Base-by-base conservation (phyloP, 164 flowering plant species). In the Berberis thunbergii region DNA sequence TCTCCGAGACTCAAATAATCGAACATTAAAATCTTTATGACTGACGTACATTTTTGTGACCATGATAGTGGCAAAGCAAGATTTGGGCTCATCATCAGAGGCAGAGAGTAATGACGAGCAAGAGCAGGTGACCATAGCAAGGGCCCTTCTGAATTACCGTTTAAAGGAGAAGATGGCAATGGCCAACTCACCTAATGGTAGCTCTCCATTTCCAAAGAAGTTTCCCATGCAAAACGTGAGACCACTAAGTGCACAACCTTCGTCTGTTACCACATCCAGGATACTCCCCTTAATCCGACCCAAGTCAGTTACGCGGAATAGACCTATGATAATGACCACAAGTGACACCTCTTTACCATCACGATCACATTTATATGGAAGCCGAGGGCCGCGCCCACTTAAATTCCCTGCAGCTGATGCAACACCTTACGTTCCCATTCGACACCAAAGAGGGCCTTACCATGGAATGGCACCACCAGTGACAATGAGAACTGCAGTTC, bases 91-190 rank as follows among this genome's bases (percentile, higher is more conserved):
- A 64, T 81, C 95, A 42, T 74, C 89, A 43, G 94, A 86, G 64
- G 69, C 76, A 11, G 88, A 84, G 71, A 82, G 75, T 77, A 85
- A 62, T 50, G 97, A 91, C 50, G 97, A 89, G 76, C 84, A 86
- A 60, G 99, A 91, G 66, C 97, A 94, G 75, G 79, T 89, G 55
- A 86, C 86, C 54, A 82, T 94, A 60, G 97, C 99, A 10, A 76
- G 94, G n/a, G 97, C 96, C 40, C 72, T 94, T 4, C 64, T 81
- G 67, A 89, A 85, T 53, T 94, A 82, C 60, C 84, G 84, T 12
- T 50, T 75, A 67, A 88, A 88, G 78, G 95, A 88, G 71, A 85
- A 80, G 77, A 73, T 82, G 63, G 82, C 77, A 46, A 68, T 70
- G 73, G 72, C 78, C 45, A 81, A 76, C 62, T 68, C 78, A 13